phyloP scores from a whole-genome alignment of 805 yeast genomes.

The Wickerhamiella alocasiicola region DNA sequence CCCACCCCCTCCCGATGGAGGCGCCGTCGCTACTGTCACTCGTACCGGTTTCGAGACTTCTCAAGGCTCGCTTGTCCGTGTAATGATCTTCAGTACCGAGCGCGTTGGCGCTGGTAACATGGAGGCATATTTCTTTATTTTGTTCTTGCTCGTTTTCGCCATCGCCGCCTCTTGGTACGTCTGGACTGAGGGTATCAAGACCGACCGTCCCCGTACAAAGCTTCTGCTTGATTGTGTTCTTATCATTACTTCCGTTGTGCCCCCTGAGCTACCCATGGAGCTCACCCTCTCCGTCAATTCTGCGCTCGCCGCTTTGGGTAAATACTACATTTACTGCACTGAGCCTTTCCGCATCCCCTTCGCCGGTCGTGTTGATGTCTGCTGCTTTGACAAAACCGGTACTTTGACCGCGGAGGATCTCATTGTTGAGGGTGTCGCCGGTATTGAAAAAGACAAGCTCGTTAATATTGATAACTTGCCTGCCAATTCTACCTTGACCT shows the following conservation, averaged over 20 bases:
- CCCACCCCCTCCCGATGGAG: constrained; percentile 72
- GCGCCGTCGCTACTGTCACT: constrained; percentile 80
- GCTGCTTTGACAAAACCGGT: constrained; percentile 98
- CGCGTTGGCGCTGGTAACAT: constrained; percentile 91
- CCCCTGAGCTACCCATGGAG: constrained; percentile 99
- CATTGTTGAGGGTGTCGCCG: constrained; percentile 92
- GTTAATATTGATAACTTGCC: constrained; percentile 53
- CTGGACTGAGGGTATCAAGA: constrained; percentile 92
- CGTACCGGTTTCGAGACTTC: constrained; percentile 98
- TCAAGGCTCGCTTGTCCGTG: constrained; percentile 93
- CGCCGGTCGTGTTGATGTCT: constrained; percentile 96
- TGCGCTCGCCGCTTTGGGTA: constrained; percentile 76
- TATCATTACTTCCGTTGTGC: constrained; percentile 94
- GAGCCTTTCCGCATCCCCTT: constrained; percentile 97
- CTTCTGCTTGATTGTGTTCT: constrained; percentile 89
- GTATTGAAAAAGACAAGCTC: constrained; percentile 47
- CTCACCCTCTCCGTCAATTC: constrained; percentile 95
- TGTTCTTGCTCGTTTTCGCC: constrained; percentile 82
- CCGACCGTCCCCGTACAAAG: constrained; percentile 92
- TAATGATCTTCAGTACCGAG: constrained; percentile 94
- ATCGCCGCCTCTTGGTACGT: constrained; percentile 94
- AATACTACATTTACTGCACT: constrained; percentile 86
- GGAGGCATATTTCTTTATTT: constrained; percentile 85
- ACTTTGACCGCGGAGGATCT: constrained; percentile 95
- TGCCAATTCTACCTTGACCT: constrained; percentile 48